Evolutionary conservation across 768 basidiomycete species (phyloP), one percentile per base, ranked within the genome.

Genomic region (Dioszegia aurantiaca): DNA sequence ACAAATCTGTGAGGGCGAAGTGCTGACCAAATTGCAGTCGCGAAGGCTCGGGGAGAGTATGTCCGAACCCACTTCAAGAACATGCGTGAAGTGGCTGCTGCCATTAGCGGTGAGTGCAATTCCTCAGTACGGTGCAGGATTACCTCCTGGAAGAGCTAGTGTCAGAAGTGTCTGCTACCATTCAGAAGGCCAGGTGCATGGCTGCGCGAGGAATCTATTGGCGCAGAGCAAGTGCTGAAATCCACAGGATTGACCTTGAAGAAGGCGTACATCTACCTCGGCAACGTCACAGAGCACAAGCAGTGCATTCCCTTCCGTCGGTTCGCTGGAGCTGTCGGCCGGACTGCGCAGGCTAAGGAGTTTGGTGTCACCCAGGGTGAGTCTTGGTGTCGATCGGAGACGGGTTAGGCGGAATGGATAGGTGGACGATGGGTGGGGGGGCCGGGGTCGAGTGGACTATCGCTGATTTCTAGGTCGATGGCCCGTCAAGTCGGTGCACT

Each of bases 41-140:
- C 93, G 74, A 87, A 85, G 75, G 88, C 93, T 59, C 88, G 88
- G 74, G 92, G 92, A 72, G 91, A 94, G 82, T 92, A 97, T 84
- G 85, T 95, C 76, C 89, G 93, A 72, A 98, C 95, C 46, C 94
- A 97, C 82, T 99, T 95, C 86, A 99, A 99, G 87, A 99, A 98
- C 85, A 98, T 95, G 90, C 87, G 90, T 64, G 95, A 99, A 80
- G 95, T 98, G 56, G 93, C 89, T 51, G 94, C 94, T 65, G 91
- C 89, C 67, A 82, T 97, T 64, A 84, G 86, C 65, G 93, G 92
- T 90, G 65, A 73, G 83, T 79, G 21, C 11, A 19, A 21, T 23
- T 59, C 19, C 11, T 17, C 41, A 27, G 21, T 23, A 36, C 24
- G 12, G 8, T 27, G 37, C 12, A 23, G 55, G 28, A 44, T n/a